A percentile compares a stretch with the other conserved stretches of the same genome.
phyloP scores from a whole-genome alignment of 2,329 filamentous ascomycete species.

The Fusarium sp. region DNA sequence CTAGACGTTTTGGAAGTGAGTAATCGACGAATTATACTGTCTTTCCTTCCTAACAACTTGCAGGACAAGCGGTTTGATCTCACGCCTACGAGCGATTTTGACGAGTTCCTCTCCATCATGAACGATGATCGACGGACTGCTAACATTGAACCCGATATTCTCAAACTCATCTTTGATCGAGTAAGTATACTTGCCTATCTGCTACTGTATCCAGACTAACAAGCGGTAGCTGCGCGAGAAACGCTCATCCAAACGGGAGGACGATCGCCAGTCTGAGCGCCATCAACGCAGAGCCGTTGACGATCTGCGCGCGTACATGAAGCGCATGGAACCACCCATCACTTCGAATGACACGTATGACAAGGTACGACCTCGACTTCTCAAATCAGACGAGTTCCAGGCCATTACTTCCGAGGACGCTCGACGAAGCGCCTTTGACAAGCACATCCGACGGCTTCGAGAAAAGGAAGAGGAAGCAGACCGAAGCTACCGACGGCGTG shows the following conservation, averaged over 20 bases:
- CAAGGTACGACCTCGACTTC: conserved; percentile 82
- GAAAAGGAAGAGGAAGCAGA: conserved; percentile 91
- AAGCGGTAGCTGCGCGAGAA: conserved; percentile 81
- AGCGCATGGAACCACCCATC: conserved; percentile 89
- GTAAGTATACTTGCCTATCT: conserved; percentile 56
- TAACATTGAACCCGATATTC: conserved; percentile 83
- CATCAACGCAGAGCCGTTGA: conserved; percentile 88
- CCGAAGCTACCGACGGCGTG: conserved; percentile 68
- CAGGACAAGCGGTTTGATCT: conserved; percentile 94
- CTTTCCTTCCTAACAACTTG: conserved; percentile 21
- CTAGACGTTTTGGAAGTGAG: conserved; percentile 89
- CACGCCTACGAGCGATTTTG: conserved; percentile 84
- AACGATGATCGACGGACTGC: conserved; percentile 88
- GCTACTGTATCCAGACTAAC: background rate
- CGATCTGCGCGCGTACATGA: conserved; percentile 85
- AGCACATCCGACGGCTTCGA: conserved; percentile 88
- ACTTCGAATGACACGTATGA: conserved; percentile 86
- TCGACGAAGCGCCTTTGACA: conserved; percentile 88
- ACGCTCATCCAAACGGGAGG: conserved; percentile 80
- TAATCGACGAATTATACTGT: conserved; percentile 22
- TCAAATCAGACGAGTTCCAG: conserved; percentile 86
- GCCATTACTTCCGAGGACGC: conserved; percentile 85
- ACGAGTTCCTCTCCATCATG: conserved; percentile 88
- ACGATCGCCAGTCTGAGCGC: conserved; percentile 87
- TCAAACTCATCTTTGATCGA: conserved; percentile 86